Conservation (phyloP, 2,329 filamentous ascomycete species). For the Scorias spongiosa region DNA sequence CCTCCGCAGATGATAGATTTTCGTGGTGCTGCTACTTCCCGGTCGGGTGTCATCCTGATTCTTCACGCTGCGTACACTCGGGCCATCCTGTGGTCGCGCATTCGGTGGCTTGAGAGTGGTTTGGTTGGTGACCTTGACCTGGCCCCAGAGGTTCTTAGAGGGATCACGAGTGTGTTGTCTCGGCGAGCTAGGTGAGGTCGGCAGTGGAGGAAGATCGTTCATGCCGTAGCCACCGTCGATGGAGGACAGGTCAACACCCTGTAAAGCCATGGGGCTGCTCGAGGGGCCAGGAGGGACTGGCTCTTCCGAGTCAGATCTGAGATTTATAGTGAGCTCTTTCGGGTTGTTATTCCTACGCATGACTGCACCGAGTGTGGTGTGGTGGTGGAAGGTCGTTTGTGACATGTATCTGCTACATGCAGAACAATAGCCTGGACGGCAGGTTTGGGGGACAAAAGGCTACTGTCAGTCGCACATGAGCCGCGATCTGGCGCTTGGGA, state of each 20-base stretch:
- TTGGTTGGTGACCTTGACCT: conserved; percentile 9
- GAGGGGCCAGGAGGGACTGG: conserved; percentile 7
- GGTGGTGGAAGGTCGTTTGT: conserved; percentile 1
- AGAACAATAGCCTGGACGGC: conserved; percentile 8
- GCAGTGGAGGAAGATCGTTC: conserved; percentile 7
- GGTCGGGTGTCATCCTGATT: conserved; percentile 16
- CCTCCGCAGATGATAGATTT: conserved; percentile 26
- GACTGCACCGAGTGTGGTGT: not conserved
- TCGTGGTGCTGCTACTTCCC: conserved; percentile 17
- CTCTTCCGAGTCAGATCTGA: conserved; percentile 7
- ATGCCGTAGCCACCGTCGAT: conserved; percentile 19
- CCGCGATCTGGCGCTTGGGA: not conserved
- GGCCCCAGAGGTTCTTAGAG: conserved; percentile 15
- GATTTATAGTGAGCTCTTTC: conserved; percentile 17
- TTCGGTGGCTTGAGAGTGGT: not conserved
- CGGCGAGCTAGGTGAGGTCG: conserved; percentile 13
- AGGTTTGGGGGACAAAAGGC: conserved; percentile 6
- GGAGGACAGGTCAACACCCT: conserved; percentile 22
- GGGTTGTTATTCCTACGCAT: conserved; percentile 16
- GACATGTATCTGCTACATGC: conserved; percentile 9
- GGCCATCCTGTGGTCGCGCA: conserved; percentile 9
- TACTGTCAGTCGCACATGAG: conserved; percentile 8
- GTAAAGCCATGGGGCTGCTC: conserved; percentile 20
- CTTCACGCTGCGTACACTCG: conserved; percentile 4
- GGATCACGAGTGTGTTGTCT: conserved; percentile 9